Conservation (phyloP, 2,329 filamentous ascomycete genomes). For the Sporothrix mexicana region DNA sequence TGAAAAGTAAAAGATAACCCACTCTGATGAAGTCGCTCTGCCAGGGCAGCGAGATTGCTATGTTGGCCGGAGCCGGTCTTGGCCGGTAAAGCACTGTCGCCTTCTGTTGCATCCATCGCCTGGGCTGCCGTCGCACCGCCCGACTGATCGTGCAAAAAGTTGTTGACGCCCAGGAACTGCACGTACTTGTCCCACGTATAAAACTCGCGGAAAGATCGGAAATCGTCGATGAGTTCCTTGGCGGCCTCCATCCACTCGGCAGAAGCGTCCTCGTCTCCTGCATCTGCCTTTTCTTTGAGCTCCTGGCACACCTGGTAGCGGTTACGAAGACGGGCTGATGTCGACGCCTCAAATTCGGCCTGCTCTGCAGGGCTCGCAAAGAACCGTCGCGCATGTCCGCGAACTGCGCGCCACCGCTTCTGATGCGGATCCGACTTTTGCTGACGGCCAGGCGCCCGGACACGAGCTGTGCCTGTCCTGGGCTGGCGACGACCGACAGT, state of each 20-base stretch:
- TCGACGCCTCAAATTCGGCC: slow-evolving; percentile 41
- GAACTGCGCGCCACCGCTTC: slow-evolving; percentile 30
- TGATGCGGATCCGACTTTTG: slow-evolving; percentile 4
- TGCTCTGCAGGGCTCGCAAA: slow-evolving; percentile 41
- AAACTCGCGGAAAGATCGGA: slow-evolving; percentile 66
- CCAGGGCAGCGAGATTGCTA: slow-evolving; percentile 59
- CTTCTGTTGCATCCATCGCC: slow-evolving; percentile 24
- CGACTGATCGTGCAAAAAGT: slow-evolving; percentile 47
- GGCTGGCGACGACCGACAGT: not conserved
- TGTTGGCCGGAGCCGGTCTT: slow-evolving; percentile 33
- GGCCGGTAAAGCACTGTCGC: not conserved
- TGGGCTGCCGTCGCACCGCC: slow-evolving; percentile 38
- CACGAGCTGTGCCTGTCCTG: not conserved
- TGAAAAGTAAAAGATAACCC: too few relatives aligned
- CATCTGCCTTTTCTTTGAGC: slow-evolving; percentile 44
- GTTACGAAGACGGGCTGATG: slow-evolving; percentile 41
- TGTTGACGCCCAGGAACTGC: slow-evolving; percentile 57
- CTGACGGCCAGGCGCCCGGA: not conserved
- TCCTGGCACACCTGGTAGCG: slow-evolving; percentile 54
- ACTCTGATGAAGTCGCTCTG: slow-evolving; percentile 58
- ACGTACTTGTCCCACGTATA: slow-evolving; percentile 71
- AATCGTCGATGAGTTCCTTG: slow-evolving; percentile 66
- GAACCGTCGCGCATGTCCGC: slow-evolving; percentile 34
- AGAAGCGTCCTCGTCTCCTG: slow-evolving; percentile 52
- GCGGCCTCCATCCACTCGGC: slow-evolving; percentile 64